Conservation (phyloP, 2,329 filamentous ascomycete genomes). For the Penicillium sp. region DNA sequence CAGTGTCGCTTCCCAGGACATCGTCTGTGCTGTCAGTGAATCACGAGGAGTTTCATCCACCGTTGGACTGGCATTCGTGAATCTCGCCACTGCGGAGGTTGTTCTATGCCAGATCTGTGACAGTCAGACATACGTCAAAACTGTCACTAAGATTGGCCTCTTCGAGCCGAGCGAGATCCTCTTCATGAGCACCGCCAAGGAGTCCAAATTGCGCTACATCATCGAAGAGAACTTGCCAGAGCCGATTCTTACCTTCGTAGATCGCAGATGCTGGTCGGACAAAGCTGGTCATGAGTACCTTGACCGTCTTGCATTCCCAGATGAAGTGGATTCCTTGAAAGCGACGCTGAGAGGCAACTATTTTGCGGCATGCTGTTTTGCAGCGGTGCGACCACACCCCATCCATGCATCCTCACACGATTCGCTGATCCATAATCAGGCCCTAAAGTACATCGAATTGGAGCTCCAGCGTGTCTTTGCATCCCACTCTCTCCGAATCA, state of each 20-base stretch:
- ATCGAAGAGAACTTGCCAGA: constrained; percentile 71
- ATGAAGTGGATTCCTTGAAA: constrained; percentile 80
- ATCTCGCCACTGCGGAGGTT: constrained; percentile 80
- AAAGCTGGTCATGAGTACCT: constrained; percentile 75
- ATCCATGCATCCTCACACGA: neutral
- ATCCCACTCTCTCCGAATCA: constrained; percentile 79
- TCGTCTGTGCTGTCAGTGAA: constrained; percentile 87
- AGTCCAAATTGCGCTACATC: constrained; percentile 73
- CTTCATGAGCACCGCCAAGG: constrained; percentile 71
- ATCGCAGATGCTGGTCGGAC: constrained; percentile 84
- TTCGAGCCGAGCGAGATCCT: constrained; percentile 79
- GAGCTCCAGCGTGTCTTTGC: constrained; percentile 69
- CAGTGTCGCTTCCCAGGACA: constrained; percentile 62
- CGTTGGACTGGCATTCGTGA: constrained; percentile 84
- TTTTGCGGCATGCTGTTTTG: constrained; percentile 81
- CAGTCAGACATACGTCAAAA: constrained; percentile 86
- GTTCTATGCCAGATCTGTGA: constrained; percentile 90
- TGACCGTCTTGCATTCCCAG: constrained; percentile 73
- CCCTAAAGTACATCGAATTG: constrained; percentile 76
- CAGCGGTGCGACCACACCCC: constrained; percentile 63
- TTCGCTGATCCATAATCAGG: constrained; percentile 53
- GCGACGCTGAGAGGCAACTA: constrained; percentile 80
- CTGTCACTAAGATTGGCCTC: constrained; percentile 81
- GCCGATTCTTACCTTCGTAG: constrained; percentile 64
- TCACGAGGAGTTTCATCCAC: constrained; percentile 83